phyloP scores from a whole-genome alignment of 2,329 filamentous ascomycete genomes.

The Grosmannia penicillata region DNA sequence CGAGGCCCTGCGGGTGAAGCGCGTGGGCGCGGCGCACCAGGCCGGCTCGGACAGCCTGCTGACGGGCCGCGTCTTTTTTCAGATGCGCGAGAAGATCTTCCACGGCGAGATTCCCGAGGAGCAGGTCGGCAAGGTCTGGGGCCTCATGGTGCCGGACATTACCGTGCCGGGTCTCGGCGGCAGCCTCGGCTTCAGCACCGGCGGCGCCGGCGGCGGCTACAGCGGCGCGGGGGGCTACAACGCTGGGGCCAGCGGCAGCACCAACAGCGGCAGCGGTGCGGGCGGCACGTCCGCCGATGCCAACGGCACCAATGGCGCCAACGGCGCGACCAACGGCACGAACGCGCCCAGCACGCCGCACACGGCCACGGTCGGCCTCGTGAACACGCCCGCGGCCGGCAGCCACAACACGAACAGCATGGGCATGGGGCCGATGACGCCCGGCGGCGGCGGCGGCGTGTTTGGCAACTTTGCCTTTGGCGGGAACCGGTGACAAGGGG shows the following conservation, averaged over 20 bases:
- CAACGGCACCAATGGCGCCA: constrained; percentile 24
- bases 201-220: background rate
- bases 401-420: constrained; percentile 41
- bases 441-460: constrained; percentile 57
- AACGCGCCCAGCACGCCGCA: constrained; percentile 43
- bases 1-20: constrained; percentile 80
- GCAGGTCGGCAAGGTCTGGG: constrained; percentile 85
- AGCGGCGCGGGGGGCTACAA: constrained; percentile 6
- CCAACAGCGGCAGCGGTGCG: constrained; percentile 9
- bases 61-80: constrained; percentile 90
- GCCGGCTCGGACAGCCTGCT: constrained; percentile 88
- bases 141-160: constrained; percentile 61
- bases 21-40: constrained; percentile 77
- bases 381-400: constrained; percentile 56
- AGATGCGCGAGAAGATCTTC: constrained; percentile 79
- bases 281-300: too few relatives aligned
- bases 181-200: constrained; percentile 5
- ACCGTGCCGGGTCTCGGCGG: constrained; percentile 18
- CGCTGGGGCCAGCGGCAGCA: constrained; percentile 15
- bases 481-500: constrained; percentile 7
- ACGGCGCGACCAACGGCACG: constrained; percentile 17
- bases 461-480: constrained; percentile 58
- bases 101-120: constrained; percentile 67
- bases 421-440: constrained; percentile 59
- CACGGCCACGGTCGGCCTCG: constrained; percentile 35